A percentile compares a stretch with the other conserved stretches of the same genome.
These are phyloP conservation scores for Dictyostelium citrinum DNA, from an alignment of 78 protist species.

Conservation along the genomic window DNA sequence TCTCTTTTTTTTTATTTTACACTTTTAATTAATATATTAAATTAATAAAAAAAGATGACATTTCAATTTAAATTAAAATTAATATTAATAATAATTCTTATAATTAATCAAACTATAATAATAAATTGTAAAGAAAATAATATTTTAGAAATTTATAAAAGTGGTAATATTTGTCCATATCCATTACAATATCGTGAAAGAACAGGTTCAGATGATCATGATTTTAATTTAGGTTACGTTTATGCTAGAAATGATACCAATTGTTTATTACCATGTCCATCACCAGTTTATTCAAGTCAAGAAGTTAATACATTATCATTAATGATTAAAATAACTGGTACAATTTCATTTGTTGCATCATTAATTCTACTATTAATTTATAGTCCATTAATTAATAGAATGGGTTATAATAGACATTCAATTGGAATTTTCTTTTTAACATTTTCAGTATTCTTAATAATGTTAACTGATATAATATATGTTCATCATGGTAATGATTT, in stretches of 20 bases:
- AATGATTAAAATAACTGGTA: neutral
- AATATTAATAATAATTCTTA: neutral
- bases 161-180: neutral
- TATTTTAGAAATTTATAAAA: neutral
- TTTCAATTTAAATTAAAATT: neutral
- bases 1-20: no score
- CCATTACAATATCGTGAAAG: neutral
- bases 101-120: neutral
- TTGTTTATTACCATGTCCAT: neutral
- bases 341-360: neutral
- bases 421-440: slow-evolving; percentile 2
- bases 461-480: neutral
- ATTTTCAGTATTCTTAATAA: neutral
- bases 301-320: neutral
- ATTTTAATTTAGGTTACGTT: neutral
- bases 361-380: neutral
- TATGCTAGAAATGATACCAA: neutral
- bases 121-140: neutral
- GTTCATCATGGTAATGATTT: neutral
- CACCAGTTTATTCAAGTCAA: neutral
- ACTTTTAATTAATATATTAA: neutral
- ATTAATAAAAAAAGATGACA: neutral
- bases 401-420: neutral
- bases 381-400: neutral
- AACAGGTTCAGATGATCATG: neutral